phyloP scores from a whole-genome alignment of 2,329 filamentous ascomycete species.

The Botryotinia convoluta region DNA sequence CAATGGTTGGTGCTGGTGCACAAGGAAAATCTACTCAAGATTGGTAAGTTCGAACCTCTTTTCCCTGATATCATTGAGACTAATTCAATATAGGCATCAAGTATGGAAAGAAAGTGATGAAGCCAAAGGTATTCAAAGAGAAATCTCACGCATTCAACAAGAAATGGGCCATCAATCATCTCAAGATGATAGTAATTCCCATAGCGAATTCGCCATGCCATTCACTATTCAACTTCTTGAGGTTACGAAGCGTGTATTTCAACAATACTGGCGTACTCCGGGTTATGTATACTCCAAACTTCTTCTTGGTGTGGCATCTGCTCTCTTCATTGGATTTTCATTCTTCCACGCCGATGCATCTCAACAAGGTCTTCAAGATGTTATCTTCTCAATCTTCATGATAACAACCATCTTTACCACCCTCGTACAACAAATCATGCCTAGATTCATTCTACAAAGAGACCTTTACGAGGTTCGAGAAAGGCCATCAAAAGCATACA shows the following conservation, averaged over 20 bases:
- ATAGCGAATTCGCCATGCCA: constrained; percentile 74
- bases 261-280: constrained; percentile 77
- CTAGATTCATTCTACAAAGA: constrained; percentile 66
- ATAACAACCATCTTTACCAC: constrained; percentile 67
- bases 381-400: constrained; percentile 72
- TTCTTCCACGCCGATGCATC: constrained; percentile 61
- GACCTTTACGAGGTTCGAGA: constrained; percentile 60
- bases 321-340: constrained; percentile 65
- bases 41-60: constrained; percentile 43
- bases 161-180: constrained; percentile 51
- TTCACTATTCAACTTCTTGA: constrained; percentile 63
- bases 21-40: constrained; percentile 58
- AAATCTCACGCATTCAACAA: constrained; percentile 36
- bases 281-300: constrained; percentile 73
- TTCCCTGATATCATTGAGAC: neutral
- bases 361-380: constrained; percentile 65
- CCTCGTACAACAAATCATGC: constrained; percentile 65
- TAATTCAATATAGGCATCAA: constrained; percentile 35
- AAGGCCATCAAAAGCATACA: constrained; percentile 38
- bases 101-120: constrained; percentile 41
- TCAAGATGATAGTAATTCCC: constrained; percentile 45
- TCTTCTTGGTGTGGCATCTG: constrained; percentile 49
- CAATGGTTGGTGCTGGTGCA: constrained; percentile 56
- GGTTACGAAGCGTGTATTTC: constrained; percentile 66
- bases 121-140: constrained; percentile 36